phyloP scores from a whole-genome alignment of 345 rosid species.

The Dimocarpus longan region DNA sequence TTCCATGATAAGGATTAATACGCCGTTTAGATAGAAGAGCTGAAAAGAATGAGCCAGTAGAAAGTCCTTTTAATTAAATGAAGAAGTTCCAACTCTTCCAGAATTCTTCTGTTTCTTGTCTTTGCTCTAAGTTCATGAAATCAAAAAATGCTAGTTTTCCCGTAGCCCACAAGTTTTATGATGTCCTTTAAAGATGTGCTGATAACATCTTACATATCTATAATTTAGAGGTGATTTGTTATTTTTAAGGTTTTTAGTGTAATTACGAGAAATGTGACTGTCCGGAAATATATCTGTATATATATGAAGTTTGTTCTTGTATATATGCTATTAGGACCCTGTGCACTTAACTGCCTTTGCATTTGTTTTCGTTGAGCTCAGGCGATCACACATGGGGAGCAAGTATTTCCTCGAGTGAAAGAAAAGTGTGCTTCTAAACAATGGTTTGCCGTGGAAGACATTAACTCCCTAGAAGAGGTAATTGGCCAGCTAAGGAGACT shows the following conservation, averaged over 20 bases:
- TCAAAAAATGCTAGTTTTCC: not conserved
- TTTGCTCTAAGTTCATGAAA: not conserved
- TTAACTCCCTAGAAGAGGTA: conserved; percentile 70
- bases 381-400: conserved; percentile 96
- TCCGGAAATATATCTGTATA: conserved; percentile 6
- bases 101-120: not conserved
- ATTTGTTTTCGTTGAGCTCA: conserved; percentile 28
- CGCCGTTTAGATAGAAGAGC: not conserved
- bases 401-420: conserved; percentile 90
- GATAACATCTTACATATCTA: not conserved
- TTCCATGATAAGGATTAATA: conserved; percentile 8
- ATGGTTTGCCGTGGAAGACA: conserved; percentile 78
- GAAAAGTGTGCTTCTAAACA: conserved; percentile 72
- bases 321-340: not conserved
- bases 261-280: not conserved
- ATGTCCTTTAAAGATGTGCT: not conserved
- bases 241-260: not conserved
- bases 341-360: not conserved
- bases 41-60: not conserved
- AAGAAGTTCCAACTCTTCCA: not conserved
- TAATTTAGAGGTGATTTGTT: not conserved
- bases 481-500: conserved; percentile 80
- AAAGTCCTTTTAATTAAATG: not conserved
- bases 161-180: not conserved
- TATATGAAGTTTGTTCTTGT: not conserved